phyloP scores from a whole-genome alignment of 2,329 filamentous ascomycete genomes.

The Epichloe uncinata region DNA sequence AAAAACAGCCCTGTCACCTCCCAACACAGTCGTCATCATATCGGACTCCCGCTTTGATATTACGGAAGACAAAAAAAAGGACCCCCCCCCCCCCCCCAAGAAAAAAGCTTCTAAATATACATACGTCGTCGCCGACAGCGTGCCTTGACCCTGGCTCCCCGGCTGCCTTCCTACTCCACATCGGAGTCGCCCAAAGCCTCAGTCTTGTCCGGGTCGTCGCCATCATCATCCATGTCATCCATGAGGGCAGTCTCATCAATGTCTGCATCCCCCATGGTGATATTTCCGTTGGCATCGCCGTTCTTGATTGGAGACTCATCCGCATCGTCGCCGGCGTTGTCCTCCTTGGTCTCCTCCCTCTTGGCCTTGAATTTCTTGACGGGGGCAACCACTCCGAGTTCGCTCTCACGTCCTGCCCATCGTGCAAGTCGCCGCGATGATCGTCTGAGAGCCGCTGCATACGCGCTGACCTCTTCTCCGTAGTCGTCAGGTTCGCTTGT shows the following conservation, averaged over 20 bases:
- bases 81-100: too few species aligned
- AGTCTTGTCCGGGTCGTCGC: conserved; percentile 28
- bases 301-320: conserved; percentile 11
- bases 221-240: conserved; percentile 32
- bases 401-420: conserved; percentile 42
- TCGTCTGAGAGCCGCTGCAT: conserved; percentile 52
- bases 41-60: not conserved
- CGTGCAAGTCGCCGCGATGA: conserved; percentile 51
- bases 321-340: conserved; percentile 2
- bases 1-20: too few species aligned
- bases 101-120: not conserved
- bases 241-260: conserved; percentile 31
- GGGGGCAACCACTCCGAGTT: conserved; percentile 33
- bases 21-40: not conserved
- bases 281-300: conserved; percentile 28
- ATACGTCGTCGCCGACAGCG: not conserved
- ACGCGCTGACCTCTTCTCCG: conserved; percentile 58
- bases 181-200: conserved; percentile 26
- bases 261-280: conserved; percentile 39
- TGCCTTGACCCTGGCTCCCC: not conserved
- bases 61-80: not conserved
- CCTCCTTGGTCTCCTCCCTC: conserved; percentile 12
- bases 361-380: conserved; percentile 26
- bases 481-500: conserved; percentile 55
- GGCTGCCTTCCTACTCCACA: conserved; percentile 13